Base-by-base conservation (phyloP, 192 early-diverging fungal species). In the Backusella circina region DNA sequence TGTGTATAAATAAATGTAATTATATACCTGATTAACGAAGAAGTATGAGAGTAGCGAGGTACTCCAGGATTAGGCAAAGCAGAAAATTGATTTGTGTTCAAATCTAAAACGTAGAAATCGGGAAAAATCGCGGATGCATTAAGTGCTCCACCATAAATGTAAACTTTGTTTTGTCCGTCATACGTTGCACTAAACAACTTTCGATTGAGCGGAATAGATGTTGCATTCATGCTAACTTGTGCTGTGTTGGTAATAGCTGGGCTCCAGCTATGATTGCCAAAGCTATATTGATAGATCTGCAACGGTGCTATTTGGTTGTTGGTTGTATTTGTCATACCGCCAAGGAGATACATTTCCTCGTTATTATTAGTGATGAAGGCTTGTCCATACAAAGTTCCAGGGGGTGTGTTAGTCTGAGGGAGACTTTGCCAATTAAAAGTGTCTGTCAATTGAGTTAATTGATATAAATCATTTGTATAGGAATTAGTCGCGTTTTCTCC, bases 101-200 rank as follows among this genome's bases (percentile, higher is more conserved):
- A 66, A 61, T 78, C 77, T 18, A 78, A 54, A 4, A 32, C 38
- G 44, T 64, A 78, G 6, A 78, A 70, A 73, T 78, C 77, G 21
- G 35, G 35, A 65, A 75, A 71, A 16, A 67, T 54, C 8, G 39
- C 41, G 38, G 51, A 44, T 26, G 36, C 36, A 65, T 75, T 80
- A 18, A 68, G 15, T 2, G 65, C 54, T 65, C 79, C 79, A 65
- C 75, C 79, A 70, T 67, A 80, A 28, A 80, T 61, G 70, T 80
- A 80, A 50, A 76, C 33, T 50, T 73, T 76, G 51, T 76, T 70
- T 6, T 66, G 30, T 8, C 47, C n/a, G 33, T 71, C 76, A 35
- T 67, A 50, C 32, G 75, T 73, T 36, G 71, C 75, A 67, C 54
- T 65, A 70, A 76, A 76, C 7, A 32, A 33, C 47, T 67, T 61